A percentile compares a stretch with the other conserved stretches of the same genome.
Evolutionary conservation across 192 early-diverging fungal species (phyloP).

Genomic region (Gaertneriomyces semiglobifer): DNA sequence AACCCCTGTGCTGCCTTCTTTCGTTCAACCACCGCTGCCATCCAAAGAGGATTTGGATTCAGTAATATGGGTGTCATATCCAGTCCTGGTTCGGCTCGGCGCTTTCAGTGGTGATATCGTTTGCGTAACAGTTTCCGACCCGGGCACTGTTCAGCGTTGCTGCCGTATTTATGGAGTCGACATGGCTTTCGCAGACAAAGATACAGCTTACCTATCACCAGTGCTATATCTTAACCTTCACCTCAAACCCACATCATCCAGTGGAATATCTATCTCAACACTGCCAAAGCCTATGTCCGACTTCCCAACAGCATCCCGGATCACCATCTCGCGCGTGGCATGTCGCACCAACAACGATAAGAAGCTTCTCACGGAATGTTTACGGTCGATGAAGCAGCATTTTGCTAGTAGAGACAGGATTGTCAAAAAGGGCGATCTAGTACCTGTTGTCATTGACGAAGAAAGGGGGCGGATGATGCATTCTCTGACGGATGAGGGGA

Average conservation of each 20-base stretch:
- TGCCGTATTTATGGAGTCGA: slow-evolving; percentile 15
- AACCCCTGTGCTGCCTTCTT: background rate
- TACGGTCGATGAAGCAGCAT: slow-evolving; percentile 60
- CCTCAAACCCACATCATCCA: slow-evolving; percentile 18
- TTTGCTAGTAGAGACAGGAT: slow-evolving; percentile 62
- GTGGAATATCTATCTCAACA: slow-evolving; percentile 26
- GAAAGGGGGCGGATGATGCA: slow-evolving; percentile 25
- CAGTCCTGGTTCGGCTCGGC: background rate
- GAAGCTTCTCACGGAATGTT: slow-evolving; percentile 50
- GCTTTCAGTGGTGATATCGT: slow-evolving; percentile 26
- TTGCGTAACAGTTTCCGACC: background rate
- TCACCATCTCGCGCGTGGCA: slow-evolving; percentile 66
- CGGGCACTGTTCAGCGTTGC: slow-evolving; percentile 3
- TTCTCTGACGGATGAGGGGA: slow-evolving; percentile 16
- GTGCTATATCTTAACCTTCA: slow-evolving; percentile 59
- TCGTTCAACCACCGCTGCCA: background rate
- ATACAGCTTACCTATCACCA: slow-evolving; percentile 49
- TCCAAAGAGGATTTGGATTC: slow-evolving; percentile 13
- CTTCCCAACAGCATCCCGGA: slow-evolving; percentile 47
- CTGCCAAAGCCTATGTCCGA: background rate
- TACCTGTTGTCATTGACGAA: slow-evolving; percentile 65
- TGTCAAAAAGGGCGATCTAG: slow-evolving; percentile 66
- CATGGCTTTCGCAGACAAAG: slow-evolving; percentile 3
- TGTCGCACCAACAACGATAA: slow-evolving; percentile 60
- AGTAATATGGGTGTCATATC: slow-evolving; percentile 22